A percentile compares a stretch with the other conserved stretches of the same genome.
Conservation (phyloP, 305 asterid species). For the Caryopteris hybrid region DNA sequence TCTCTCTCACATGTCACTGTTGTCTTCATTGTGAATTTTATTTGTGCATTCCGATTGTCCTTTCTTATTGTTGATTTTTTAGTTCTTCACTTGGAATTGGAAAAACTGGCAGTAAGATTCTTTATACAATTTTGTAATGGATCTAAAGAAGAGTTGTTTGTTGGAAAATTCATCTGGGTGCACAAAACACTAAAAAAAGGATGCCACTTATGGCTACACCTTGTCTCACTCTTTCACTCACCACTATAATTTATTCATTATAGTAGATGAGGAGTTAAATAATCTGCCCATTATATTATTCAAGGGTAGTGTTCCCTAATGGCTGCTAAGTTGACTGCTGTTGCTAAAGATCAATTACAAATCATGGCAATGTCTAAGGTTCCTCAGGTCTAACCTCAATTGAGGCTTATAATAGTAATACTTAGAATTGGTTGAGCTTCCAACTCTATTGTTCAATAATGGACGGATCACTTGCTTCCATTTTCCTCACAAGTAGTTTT, state of each 20-base stretch:
- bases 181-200: background rate
- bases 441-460: background rate
- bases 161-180: background rate
- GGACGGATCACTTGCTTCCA: conserved; percentile 5
- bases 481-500: background rate
- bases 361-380: background rate
- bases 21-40: background rate
- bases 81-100: background rate
- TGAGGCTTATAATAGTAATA: background rate
- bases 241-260: background rate
- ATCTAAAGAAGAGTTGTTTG: background rate
- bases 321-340: background rate
- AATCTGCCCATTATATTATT: no score
- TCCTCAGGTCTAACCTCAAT: background rate
- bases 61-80: background rate
- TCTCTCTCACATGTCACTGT: background rate
- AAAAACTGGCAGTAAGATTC: background rate
- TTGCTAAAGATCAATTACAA: background rate
- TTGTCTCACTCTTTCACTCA: background rate
- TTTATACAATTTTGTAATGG: background rate
- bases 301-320: background rate
- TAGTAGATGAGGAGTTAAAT: background rate
- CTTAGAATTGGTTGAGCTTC: conserved; percentile 1
- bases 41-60: background rate
- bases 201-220: no score